These are phyloP conservation scores for Metarhizium rileyi DNA, from an alignment of 2,329 filamentous ascomycete genomes.

Conservation along the genomic window DNA sequence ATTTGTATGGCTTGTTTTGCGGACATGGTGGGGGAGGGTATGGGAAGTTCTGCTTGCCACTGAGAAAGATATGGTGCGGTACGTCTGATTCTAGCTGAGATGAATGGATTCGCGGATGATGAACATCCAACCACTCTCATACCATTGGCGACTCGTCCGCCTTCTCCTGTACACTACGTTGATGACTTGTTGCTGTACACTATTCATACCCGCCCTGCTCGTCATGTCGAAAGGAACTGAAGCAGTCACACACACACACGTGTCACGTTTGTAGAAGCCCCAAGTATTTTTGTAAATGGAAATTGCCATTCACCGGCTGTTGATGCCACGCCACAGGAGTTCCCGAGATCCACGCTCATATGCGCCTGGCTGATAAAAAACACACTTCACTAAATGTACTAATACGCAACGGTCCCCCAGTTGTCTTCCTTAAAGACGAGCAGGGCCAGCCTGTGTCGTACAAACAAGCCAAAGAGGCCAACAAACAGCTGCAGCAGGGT, in stretches of 20 bases:
- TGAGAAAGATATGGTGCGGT: neutral
- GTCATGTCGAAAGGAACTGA: no score
- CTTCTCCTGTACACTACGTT: no score
- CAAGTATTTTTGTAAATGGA: no score
- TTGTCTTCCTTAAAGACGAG: slow-evolving; percentile 91
- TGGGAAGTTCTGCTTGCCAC: neutral
- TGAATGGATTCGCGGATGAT: neutral
- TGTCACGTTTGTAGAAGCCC: no score
- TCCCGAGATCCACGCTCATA: neutral
- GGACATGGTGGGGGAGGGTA: no score
- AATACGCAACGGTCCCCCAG: slow-evolving; percentile 31
- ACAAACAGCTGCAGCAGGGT: slow-evolving; percentile 66
- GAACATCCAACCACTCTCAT: neutral
- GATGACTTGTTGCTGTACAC: no score
- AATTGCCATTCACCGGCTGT: no score
- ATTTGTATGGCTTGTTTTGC: neutral
- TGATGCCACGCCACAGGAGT: neutral
- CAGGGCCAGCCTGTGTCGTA: slow-evolving; percentile 76
- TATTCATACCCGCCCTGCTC: no score
- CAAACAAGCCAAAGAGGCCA: slow-evolving; percentile 75
- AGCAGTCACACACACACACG: no score
- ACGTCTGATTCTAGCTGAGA: neutral
- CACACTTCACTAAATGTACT: neutral
- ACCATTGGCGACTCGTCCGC: no score
- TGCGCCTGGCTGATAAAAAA: neutral